Evolutionary conservation across 139 green algal genomes (phyloP), one percentile per base, ranked within the genome.

Genomic region (Ostreobium quekettii): DNA sequence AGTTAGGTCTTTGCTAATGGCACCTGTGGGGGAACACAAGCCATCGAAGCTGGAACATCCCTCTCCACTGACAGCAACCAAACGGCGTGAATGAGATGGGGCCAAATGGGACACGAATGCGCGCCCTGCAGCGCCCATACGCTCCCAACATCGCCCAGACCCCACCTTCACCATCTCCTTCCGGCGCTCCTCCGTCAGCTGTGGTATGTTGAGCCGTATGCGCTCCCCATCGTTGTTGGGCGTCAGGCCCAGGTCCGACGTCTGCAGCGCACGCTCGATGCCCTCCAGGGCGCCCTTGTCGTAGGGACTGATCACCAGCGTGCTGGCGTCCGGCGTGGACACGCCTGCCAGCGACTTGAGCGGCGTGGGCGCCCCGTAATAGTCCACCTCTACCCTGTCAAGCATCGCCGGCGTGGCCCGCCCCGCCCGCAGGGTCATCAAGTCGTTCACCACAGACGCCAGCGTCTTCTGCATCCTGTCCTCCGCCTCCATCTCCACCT

Each of bases 161-260:
- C n/a, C n/a, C 24, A 42, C 74, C 77, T 96, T 96, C 24, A 68
- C 60, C 78, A 97, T 81, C 67, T 96, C 89, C 78, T 96, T 96
- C 58, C 93, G 81, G 4, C 93, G 77, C n/a, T 99, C 88, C 83
- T 95, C 82, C 0, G 92, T 98, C 47, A 98, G 86, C 42, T 83
- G 78, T 5, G 94, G 94, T 30, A 99, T 80, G 65, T 80, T 81
- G 56, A 98, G 80, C 4, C 94, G 81, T 66, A 99, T 96, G 15
- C 92, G 71, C 39, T 91, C 88, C 37, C 94, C 94, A 64, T 99
- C 94, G 74, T 95, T 99, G 75, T 74, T 91, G 48, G 94, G 94
- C 29, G 87, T 97, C 32, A 98, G 78, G 37, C 87, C 93, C 2
- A 99, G 63, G 77, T 98, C 94, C 2, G 75, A 83, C 47, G 82